Evolutionary conservation across 2,329 filamentous ascomycete species (phyloP), one percentile per base, ranked within the genome.

Genomic region (Sarocladiaceae sp.): DNA sequence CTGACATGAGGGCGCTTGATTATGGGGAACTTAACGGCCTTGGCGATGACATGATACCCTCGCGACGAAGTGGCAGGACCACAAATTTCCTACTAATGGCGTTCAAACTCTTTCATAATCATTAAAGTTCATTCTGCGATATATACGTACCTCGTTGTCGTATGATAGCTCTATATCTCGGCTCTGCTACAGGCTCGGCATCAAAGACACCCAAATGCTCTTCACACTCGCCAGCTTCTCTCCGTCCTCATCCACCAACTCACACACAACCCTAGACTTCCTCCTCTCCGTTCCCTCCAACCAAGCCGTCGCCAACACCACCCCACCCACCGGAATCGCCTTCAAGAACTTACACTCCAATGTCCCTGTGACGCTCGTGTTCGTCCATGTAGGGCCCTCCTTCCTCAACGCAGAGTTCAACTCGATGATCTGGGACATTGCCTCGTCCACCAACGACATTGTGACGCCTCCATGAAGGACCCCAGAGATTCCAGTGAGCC

Each of bases 401-500:
- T 71, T 69, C 2, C 61, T 61, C 33, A 71, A 56, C 0, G 61
- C 62, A 18, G 56, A 52, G 25, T 73, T 73, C 6, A 71, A 56
- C 48, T 71, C 69, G 20, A 66, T 62, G 17, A 73, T 53, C 2
- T 60, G 58, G 3, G 68, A 67, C 56, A 69, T 65, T 4, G 64
- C 56, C 60, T 72, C 70, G 46, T 73, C 70, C 22, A 68, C 54
- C 51, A 72, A 55, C 4, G 69, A 58, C 31, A 64, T 64, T 8
- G 62, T 59, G 42, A 71, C 55, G 11, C 70, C 70, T 6, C 70
- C 70, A 51, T 72, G 70, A 2, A 70, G 54, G 10, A 71, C 53
- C 7, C 58, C 58, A 1, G 62, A 57, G 29, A 64, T 67, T 2
- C 71, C 68, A 6, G 60, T 64, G 4, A 71, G 56, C 2, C 67